Percentiles rank a stretch among this genome's conserved stretches.
These are phyloP conservation scores for Catunica adiposa DNA, from an alignment of 2,329 filamentous ascomycete genomes.

Conservation along the genomic window DNA sequence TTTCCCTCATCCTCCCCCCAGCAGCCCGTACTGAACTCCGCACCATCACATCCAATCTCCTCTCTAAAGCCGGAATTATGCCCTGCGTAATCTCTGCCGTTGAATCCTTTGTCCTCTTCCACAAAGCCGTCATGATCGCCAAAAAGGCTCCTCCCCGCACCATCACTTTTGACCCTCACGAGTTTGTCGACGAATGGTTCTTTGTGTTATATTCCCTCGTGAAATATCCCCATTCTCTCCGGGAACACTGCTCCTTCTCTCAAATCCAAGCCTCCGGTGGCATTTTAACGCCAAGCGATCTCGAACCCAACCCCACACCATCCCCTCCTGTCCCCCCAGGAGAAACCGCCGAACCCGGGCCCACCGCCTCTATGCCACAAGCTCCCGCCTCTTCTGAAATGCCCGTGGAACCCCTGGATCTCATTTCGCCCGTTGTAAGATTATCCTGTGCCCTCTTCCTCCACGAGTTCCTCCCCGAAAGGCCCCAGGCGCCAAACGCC, in stretches of 20 bases:
- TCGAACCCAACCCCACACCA: neutral
- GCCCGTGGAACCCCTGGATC: neutral
- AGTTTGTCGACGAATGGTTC: constrained; percentile 14
- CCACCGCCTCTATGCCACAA: neutral
- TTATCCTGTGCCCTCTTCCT: constrained; percentile 7
- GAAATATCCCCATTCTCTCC: constrained; percentile 10
- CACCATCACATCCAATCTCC: neutral
- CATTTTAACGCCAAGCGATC: constrained; percentile 6
- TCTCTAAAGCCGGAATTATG: constrained; percentile 7
- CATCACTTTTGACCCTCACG: constrained; percentile 10
- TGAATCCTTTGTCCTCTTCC: constrained; percentile 10
- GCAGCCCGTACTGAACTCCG: constrained; percentile 2
- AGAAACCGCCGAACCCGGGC: neutral
- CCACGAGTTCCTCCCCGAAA: constrained; percentile 11
- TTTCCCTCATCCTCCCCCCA: constrained; percentile 7
- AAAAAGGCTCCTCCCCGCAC: constrained; percentile 8
- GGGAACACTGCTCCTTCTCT: constrained; percentile 11
- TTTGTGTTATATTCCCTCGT: constrained; percentile 9
- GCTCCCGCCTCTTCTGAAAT: neutral
- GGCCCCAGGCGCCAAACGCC: constrained; percentile 11
- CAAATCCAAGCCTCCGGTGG: constrained; percentile 9
- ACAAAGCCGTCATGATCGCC: constrained; percentile 6
- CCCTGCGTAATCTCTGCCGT: constrained; percentile 9
- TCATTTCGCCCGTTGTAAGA: constrained; percentile 9
- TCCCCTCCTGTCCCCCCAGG: neutral